Base-by-base conservation (phyloP, 164 flowering plant genomes). In the Chimonanthus salicifolius region DNA sequence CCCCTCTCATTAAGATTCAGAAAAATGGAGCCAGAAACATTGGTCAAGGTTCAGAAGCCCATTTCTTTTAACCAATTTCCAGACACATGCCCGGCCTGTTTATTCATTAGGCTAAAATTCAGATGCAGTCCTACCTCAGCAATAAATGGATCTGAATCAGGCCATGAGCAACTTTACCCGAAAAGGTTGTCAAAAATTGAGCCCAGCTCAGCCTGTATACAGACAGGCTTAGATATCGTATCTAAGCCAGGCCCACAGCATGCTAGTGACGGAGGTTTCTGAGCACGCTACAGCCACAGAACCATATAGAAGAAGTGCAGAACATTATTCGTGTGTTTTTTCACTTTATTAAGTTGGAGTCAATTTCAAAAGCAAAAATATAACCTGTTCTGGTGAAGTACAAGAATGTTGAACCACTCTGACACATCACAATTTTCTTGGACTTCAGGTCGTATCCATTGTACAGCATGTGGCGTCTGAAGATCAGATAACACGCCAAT, bases 381-480 rank as follows among this genome's bases (percentile, higher is more conserved):
- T 62, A 74, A 90, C 98, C 99, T 95, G 88, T 93, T 95, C 77
- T 95, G 99, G 78, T 95, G 98, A 77, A 93, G 98, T 68, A 89
- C 97, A 65, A 95, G 85, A 79, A 95, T 90, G 86, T 93, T 95
- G 82, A 95, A 93, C 99, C 99, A 95, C 76, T 90, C 94, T 74
- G 98, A 87, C 60, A 89, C 88, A 78, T 87, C 79, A 75, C 88
- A 92, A 3, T 82, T 90, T 79, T 90, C 99, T 78, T 88, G 94
- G 74, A 89, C 80, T 83, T 95, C 98, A 71, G 99, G 97, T 43
- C 97, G 85, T 96, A 92, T 89, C 99, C 99, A 95, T 71, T 95
- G 98, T 20, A 95, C 94, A 76, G 99, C 99, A 89, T 94, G 98
- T 71, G 99, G 99, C 50, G 98, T 95, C 99, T 91, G 77, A 49